phyloP scores from a whole-genome alignment of 495 filamentous ascomycete genomes.

The Copromyces sp. region DNA sequence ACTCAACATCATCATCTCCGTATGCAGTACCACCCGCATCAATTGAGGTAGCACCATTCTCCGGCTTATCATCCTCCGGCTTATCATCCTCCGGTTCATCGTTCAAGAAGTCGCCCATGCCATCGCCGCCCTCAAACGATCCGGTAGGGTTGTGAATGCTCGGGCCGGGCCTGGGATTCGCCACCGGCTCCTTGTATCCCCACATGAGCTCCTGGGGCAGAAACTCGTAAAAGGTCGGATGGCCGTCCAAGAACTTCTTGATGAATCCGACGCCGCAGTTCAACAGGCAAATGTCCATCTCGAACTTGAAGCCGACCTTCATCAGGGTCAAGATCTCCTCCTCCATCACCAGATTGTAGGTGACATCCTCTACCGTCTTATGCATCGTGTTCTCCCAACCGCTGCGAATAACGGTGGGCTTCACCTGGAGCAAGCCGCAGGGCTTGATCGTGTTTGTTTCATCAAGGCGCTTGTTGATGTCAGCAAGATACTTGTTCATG shows the following conservation, averaged over 20 bases:
- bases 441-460: background rate
- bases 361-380: slow-evolving; percentile 6
- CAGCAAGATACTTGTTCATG: slow-evolving; percentile 17
- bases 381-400: slow-evolving; percentile 25
- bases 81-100: background rate
- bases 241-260: slow-evolving; percentile 49
- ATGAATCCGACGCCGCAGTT: slow-evolving; percentile 49
- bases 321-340: slow-evolving; percentile 47
- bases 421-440: slow-evolving; percentile 29
- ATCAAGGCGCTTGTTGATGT: slow-evolving; percentile 14
- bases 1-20: background rate
- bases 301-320: slow-evolving; percentile 70
- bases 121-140: slow-evolving; percentile 9
- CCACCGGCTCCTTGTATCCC: slow-evolving; percentile 48
- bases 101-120: slow-evolving; percentile 4
- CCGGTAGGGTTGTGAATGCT: slow-evolving; percentile 18
- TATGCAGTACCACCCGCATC: background rate
- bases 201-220: slow-evolving; percentile 66
- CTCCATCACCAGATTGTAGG: slow-evolving; percentile 17
- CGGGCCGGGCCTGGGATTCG: slow-evolving; percentile 25
- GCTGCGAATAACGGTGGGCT: slow-evolving; percentile 23
- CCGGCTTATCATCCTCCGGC: background rate
- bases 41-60: background rate
- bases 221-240: slow-evolving; percentile 47
- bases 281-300: slow-evolving; percentile 50